Base-by-base conservation (phyloP, 1,284 basidiomycete genomes). In the Cerrena zonata region DNA sequence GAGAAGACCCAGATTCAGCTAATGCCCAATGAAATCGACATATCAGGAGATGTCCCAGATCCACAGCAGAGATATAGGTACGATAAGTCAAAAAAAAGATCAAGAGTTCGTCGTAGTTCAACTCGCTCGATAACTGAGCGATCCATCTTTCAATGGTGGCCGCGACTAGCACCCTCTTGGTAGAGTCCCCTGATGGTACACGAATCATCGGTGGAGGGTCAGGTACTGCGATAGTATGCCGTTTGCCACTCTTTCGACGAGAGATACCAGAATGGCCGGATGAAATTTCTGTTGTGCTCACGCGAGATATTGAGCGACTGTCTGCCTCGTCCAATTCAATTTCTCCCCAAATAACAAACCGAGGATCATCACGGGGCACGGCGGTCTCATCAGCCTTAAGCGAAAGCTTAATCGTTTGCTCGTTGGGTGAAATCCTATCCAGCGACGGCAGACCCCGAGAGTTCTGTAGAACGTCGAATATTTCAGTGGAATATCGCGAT, bases 111-210 rank as follows among this genome's bases (percentile, higher is more conserved):
- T 91, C 87, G 53, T 89, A 88, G 64, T 89, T 82, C 57, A 91
- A 73, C 58, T 87, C 82, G 60, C 84, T 88, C 26, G 91, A 93
- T 43, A 93, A 71, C 61, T 94, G 90, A 0, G 89, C 89, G 52
- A 94, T 84, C 89, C 90, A 91, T 1, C 91, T 82, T 64, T 94
- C 91, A 57, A 93, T 89, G 2, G 89, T 91, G 3, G 91, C 91
- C 0, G 89, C 91, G 30, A 93, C 72, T 13, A 94, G 69, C 30
- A 89, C 70, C 57, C 75, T 79, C 57, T 73, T 70, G 19, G 62
- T 58, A 34, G 65, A 63, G 13, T 67, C 60, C 11, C 60, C 61
- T 3, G 60, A 56, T 2, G 62, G 56, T n/a, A 65, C 50, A 19
- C 61, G 65, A 5, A 34, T 21, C n/a, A 70, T 36, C n/a, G 56